These are phyloP conservation scores for Didymellaceae sp. DNA, from an alignment of 2,329 filamentous ascomycete species.

Conservation along the genomic window DNA sequence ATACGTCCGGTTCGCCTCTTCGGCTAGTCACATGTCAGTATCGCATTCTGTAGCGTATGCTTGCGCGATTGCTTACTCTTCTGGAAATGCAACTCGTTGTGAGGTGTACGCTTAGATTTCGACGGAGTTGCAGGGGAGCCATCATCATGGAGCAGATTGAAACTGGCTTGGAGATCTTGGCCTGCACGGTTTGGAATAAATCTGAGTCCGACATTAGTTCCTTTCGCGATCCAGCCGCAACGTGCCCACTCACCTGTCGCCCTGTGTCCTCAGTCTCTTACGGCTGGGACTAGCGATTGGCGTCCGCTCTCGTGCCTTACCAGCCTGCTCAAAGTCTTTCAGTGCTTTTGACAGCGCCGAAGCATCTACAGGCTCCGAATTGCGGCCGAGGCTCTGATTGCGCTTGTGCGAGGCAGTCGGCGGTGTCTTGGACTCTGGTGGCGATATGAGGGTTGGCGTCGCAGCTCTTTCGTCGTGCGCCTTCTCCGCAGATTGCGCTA, in stretches of 20 bases:
- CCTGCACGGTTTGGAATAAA: slow-evolving; percentile 96
- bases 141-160: slow-evolving; percentile 89
- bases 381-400: slow-evolving; percentile 47
- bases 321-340: slow-evolving; percentile 66
- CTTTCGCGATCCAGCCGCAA: neutral
- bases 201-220: slow-evolving; percentile 55
- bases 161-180: slow-evolving; percentile 91
- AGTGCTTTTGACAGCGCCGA: slow-evolving; percentile 66
- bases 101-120: slow-evolving; percentile 79
- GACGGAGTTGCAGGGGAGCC: slow-evolving; percentile 91
- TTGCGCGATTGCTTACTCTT: slow-evolving; percentile 61
- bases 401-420: slow-evolving; percentile 61
- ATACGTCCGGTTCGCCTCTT: slow-evolving; percentile 94
- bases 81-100: slow-evolving; percentile 93
- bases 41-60: neutral
- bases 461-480: slow-evolving; percentile 40
- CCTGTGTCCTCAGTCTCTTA: slow-evolving; percentile 72
- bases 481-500: slow-evolving; percentile 23
- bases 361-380: slow-evolving; percentile 64
- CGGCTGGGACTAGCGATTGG: slow-evolving; percentile 70
- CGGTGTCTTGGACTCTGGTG: slow-evolving; percentile 66
- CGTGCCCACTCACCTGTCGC: slow-evolving; percentile 50
- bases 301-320: slow-evolving; percentile 65
- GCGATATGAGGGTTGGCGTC: slow-evolving; percentile 59
- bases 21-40: slow-evolving; percentile 60